A percentile compares a stretch with the other conserved stretches of the same genome.
phyloP scores from a whole-genome alignment of 2,329 filamentous ascomycete genomes.

The Trichoderma koningii region DNA sequence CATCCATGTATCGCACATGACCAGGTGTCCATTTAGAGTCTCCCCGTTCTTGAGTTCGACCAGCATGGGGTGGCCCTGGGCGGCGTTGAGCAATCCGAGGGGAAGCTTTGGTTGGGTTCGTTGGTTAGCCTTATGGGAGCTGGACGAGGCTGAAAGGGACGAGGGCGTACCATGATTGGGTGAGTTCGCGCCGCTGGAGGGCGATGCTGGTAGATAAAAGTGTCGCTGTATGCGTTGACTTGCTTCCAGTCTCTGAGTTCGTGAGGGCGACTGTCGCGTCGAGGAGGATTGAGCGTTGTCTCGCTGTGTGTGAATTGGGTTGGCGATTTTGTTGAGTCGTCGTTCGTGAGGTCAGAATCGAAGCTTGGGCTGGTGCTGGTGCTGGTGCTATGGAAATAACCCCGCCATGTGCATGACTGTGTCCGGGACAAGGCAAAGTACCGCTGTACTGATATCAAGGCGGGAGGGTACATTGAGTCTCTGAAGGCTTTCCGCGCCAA shows the following conservation, averaged over 20 bases:
- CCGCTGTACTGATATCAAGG: background rate
- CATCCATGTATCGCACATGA: constrained; percentile 99
- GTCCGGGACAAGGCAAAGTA: constrained; percentile 16
- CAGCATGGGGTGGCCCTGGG: constrained; percentile 96
- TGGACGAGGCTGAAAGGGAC: background rate
- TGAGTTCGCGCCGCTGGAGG: constrained; percentile 12
- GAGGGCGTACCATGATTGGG: constrained; percentile 24
- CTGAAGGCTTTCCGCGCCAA: constrained; percentile 26
- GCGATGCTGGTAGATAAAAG: background rate
- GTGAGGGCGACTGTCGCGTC: constrained; percentile 5
- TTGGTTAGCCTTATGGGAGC: constrained; percentile 25
- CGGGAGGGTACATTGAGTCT: constrained; percentile 1
- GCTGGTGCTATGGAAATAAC: constrained; percentile 25
- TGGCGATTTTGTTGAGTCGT: too few relatives aligned
- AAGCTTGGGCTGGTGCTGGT: background rate
- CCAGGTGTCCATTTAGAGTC: constrained; percentile 92
- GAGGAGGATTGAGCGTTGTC: background rate
- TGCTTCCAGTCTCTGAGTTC: background rate
- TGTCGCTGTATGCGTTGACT: background rate
- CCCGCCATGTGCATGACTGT: constrained; percentile 38
- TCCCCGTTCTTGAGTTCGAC: constrained; percentile 98
- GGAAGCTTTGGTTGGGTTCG: constrained; percentile 54
- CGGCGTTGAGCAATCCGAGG: constrained; percentile 85
- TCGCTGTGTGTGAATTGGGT: background rate
- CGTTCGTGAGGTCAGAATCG: background rate